phyloP scores from a whole-genome alignment of 2,329 filamentous ascomycete genomes.

The Paecilomyces fulvus region DNA sequence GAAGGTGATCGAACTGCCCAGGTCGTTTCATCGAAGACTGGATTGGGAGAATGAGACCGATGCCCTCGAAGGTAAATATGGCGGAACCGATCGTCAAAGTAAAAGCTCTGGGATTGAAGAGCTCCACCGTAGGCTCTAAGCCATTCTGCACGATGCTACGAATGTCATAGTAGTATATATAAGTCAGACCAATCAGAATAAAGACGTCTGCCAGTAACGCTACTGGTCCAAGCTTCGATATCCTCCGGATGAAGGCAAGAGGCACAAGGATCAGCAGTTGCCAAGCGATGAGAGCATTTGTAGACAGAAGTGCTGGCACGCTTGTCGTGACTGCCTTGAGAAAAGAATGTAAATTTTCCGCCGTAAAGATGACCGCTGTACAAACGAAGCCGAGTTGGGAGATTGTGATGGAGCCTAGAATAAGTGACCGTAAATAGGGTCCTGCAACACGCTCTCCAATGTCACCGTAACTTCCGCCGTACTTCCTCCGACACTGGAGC shows the following conservation, averaged over 20 bases:
- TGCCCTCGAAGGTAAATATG: conserved; percentile 97
- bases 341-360: conserved; percentile 64
- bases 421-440: conserved; percentile 53
- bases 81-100: conserved; percentile 97
- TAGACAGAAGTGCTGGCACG: conserved; percentile 41
- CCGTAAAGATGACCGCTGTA: conserved; percentile 67
- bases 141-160: conserved; percentile 69
- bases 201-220: conserved; percentile 90
- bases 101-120: conserved; percentile 89
- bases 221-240: conserved; percentile 93
- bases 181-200: conserved; percentile 83
- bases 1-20: conserved; percentile 78
- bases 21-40: conserved; percentile 95
- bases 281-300: conserved; percentile 58
- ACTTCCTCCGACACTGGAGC: conserved; percentile 55
- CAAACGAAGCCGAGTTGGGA: conserved; percentile 74
- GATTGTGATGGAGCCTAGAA: conserved; percentile 61
- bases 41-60: conserved; percentile 94
- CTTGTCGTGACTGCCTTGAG: conserved; percentile 51
- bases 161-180: conserved; percentile 93
- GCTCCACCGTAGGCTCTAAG: conserved; percentile 68
- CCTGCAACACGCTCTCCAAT: conserved; percentile 61
- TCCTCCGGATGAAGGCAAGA: conserved; percentile 87
- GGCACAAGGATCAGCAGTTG: conserved; percentile 94
- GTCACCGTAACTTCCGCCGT: conserved; percentile 66